Evolutionary conservation across 2,329 filamentous ascomycete genomes (phyloP), one percentile per base, ranked within the genome.

Genomic region (Penicillium sp.): DNA sequence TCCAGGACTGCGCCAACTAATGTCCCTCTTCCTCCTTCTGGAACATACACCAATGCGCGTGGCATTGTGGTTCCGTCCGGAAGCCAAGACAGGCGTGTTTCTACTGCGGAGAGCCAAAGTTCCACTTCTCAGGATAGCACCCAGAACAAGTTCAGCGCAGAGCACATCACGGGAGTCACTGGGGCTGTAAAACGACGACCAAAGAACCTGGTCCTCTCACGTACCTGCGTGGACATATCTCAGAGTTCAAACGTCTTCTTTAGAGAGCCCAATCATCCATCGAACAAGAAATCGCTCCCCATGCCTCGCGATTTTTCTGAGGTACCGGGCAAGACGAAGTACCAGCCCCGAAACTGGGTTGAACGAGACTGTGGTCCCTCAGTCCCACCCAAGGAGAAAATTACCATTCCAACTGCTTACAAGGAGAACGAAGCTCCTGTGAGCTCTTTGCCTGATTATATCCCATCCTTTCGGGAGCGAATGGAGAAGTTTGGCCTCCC

Each of bases 381-480:
- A 6, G 23, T 39, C 8, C 5, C 42, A 8, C 29, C 39, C 13
- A 36, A 33, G 12, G 41, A 45, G 26, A 34, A 28, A 7, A 4
- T 13, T 18, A 26, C 6, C 3, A 7, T 13, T 8, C 31, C 18
- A 6, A 43, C 42, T 36, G 23, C n/a, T n/a, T 46, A 41, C 28
- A 26, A 7, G 2, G 41, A 38, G 12, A 13, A 28, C 12, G 36
- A 52, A 5, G 2, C 31, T 15, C 33, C 31, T 7, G n/a, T 39
- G 10, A 26, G 13, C 3, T 38, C 45, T 4, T 16, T 39, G 12
- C 10, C 45, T 6, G 28, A 45, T 18, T 42, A 42, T 12, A 31
- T 59, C 13, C 48, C 54, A 2, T 49, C 54, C 1, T 48, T 56
- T n/a, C 46, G 45, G 10, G 54, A 59, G 36, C 54, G 56, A 21